A percentile compares a stretch with the other conserved stretches of the same genome.
These are phyloP conservation scores for Crithidia brevicula DNA, from an alignment of 208 protist genomes.

Conservation along the genomic window DNA sequence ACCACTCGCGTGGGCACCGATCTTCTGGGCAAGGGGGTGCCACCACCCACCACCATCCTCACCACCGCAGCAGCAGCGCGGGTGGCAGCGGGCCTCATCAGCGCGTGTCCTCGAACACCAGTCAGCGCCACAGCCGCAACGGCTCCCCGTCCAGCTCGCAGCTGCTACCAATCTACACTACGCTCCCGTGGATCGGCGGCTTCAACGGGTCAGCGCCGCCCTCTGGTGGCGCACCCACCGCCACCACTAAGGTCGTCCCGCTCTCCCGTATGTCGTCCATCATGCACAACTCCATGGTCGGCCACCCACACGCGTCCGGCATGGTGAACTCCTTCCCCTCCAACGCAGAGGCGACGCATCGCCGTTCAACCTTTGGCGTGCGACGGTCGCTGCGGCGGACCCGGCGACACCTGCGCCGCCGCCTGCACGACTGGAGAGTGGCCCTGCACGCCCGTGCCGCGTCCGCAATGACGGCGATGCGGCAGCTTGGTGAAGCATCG, in stretches of 20 bases:
- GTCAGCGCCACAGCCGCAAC: slow-evolving; percentile 11
- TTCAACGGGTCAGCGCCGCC: not conserved
- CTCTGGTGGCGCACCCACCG: not conserved
- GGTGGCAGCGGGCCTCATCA: slow-evolving; percentile 3
- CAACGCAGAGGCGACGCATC: not conserved
- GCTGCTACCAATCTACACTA: slow-evolving; percentile 2
- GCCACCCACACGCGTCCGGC: not conserved
- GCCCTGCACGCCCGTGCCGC: not conserved
- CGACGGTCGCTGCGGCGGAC: slow-evolving; percentile 14
- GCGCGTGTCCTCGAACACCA: slow-evolving; percentile 3
- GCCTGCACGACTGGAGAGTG: not conserved
- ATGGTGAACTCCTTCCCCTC: slow-evolving; percentile 20
- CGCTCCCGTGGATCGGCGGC: not conserved
- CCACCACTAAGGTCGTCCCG: slow-evolving; percentile 3
- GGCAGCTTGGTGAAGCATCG: not conserved
- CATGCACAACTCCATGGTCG: slow-evolving; percentile 1
- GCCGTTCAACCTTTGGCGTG: not conserved
- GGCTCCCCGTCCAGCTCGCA: slow-evolving; percentile 24
- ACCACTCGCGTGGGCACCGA: slow-evolving; percentile 4
- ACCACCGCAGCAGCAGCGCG: slow-evolving; percentile 8
- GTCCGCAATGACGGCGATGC: not conserved
- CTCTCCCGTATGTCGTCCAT: slow-evolving; percentile 23
- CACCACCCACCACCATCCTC: not conserved
- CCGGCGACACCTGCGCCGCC: slow-evolving; percentile 23
- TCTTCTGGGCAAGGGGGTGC: slow-evolving; percentile 7